Evolutionary conservation across 2,329 filamentous ascomycete genomes (phyloP).

Genomic region (Fusarium redolens): DNA sequence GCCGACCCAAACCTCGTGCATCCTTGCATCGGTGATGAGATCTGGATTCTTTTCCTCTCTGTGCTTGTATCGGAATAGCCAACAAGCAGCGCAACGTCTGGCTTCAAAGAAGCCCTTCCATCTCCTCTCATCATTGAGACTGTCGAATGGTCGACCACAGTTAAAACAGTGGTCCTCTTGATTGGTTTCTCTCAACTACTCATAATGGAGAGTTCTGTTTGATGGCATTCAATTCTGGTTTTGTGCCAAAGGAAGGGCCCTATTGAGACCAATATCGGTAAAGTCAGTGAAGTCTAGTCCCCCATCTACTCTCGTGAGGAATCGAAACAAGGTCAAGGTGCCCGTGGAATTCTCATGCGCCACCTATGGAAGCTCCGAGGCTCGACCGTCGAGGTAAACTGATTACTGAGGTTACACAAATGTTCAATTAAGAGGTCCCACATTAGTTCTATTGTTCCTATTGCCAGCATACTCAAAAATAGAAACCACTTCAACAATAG

Average conservation of each 20-base stretch:
- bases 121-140: neutral
- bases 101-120: neutral
- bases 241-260: neutral
- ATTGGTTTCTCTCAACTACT: neutral
- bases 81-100: neutral
- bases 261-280: neutral
- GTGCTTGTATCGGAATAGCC: neutral
- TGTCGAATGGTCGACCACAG: neutral
- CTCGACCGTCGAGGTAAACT: no score
- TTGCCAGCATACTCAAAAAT: no score
- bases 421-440: no score
- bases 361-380: no score
- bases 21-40: neutral
- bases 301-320: neutral
- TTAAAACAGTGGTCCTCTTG: neutral
- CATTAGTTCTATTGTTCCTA: no score
- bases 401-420: no score
- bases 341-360: no score
- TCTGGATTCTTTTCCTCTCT: neutral
- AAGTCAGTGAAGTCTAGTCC: neutral
- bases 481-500: no score
- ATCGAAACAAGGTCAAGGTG: no score
- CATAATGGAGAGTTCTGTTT: neutral
- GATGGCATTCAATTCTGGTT: neutral
- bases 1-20: neutral